Evolutionary conservation across 495 filamentous ascomycete species (phyloP), one percentile per base, ranked within the genome.

Genomic region (Trypethelium eluteriae): DNA sequence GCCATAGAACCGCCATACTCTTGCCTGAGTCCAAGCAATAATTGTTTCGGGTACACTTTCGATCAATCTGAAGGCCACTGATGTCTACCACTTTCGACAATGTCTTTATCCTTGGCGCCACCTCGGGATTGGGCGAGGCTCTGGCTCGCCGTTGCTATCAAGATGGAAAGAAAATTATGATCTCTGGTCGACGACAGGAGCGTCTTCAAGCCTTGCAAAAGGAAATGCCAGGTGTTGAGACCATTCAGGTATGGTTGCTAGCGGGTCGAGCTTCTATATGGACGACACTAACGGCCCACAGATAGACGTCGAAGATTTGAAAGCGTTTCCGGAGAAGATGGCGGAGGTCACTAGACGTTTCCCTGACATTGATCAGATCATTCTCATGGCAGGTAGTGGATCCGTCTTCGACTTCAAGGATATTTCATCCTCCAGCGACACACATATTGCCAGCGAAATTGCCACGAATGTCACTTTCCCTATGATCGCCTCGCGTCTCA

Each of bases 331-430:
- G 6, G 2, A 65, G 47, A 70, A 71, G 47, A 65, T 76, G 16
- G 53, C 67, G 9, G 38, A 68, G 3, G 64, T 80, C 62, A 61
- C 74, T 14, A 67, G 68, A 7, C 68, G 62, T 36, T 76, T 69
- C 64, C 77, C 74, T n/a, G 53, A 62, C 39, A 68, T 81, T 38
- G 77, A 81, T 67, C 73, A 72, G 36, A 67, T 80, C 53, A 68
- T 78, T 25, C 63, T 77, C 65, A 74, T 71, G 3, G 72, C 74
- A 34, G 78, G 77, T 4, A 74, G 72, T 49, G 73, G 75, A 62
- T 64, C 67, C 36, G 59, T 39, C 18, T 72, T 69, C 57, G 64
- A 65, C 39, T 70, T 76, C 50, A 71, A 67, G 11, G 67, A 79
- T 41, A 65, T 68, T 5, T 64, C 67, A 9, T 69, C 69, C 4